Evolutionary conservation across 2,329 filamentous ascomycete species (phyloP), one percentile per base, ranked within the genome.

Genomic region (Diaporthe batatas): DNA sequence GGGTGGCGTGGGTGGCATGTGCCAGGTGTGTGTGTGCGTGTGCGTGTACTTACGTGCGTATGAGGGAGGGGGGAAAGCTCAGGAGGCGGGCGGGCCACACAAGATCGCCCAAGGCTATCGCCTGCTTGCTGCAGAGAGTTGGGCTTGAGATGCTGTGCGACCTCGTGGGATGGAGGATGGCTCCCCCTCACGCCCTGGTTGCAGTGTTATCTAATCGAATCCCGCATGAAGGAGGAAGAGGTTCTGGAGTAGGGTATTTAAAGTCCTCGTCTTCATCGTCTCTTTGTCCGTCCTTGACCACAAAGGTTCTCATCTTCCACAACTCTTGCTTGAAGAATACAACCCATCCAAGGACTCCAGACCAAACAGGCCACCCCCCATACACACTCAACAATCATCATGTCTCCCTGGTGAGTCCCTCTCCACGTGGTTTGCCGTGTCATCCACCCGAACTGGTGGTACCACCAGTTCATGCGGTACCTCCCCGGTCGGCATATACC

Each of bases 371-470:
- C 39, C 6, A 29, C 29, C 39, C 4, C 29, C 14, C 11, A 59
- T 29, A 59, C 32, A 51, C 29, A 70, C n/a, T n/a, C 54, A 67
- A 47, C 29, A 29, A 53, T 67, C 55, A 71, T 69, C 42, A 71
- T 71, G 62, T 70, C 59, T 55, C 53, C 58, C 72, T 73, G 72
- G 72, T 73, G 44, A 68, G 72, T 54, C 34, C 18, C 49, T 18
- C 49, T 6, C 42, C 10, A 59, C 18, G 39, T 62, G 58, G 58
- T 47, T 25, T 18, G 36, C 32, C 57, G n/a, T 59, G 21, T 39
- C 34, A 59, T 36, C 23, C 51, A 12, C 32, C 42, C 14, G 25
- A 10, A 0, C 49, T 36, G 25, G 64, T 36, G 25, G 64, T 47
- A 32, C 6, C 42, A 55, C 32, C 47, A 12, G 23, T 47, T 36